These are phyloP conservation scores for Solanum virginianum DNA, from an alignment of 257 asterid genomes.

Conservation along the genomic window DNA sequence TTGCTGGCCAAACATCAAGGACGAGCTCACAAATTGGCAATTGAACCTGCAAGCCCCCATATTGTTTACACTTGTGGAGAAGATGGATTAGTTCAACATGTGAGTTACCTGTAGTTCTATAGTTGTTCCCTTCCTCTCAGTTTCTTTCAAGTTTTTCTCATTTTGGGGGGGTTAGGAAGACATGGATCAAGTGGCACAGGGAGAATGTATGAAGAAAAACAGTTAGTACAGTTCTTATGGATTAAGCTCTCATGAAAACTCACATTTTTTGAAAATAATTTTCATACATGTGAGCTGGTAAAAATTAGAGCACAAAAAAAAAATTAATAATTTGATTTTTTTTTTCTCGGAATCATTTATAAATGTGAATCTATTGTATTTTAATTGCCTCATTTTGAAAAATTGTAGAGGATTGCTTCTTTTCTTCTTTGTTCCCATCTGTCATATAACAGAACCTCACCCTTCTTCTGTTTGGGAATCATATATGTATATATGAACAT, in stretches of 20 bases:
- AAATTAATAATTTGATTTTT: not conserved
- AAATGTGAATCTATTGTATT: not conserved
- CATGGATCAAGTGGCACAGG: too few relatives aligned
- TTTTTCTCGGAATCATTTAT: not conserved
- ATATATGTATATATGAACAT: not conserved
- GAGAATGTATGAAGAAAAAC: too few relatives aligned
- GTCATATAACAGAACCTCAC: not conserved
- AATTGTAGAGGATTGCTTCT: not conserved
- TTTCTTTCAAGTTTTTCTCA: not conserved
- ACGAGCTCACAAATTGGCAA: slow-evolving; percentile 68
- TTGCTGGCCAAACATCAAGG: slow-evolving; percentile 52
- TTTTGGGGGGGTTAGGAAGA: too few relatives aligned
- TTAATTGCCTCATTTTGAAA: not conserved
- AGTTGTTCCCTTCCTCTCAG: not conserved
- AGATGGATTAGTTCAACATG: slow-evolving; percentile 90
- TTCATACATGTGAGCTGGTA: not conserved
- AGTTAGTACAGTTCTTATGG: not conserved
- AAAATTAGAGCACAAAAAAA: not conserved
- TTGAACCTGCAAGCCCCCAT: slow-evolving; percentile 89
- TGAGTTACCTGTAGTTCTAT: slow-evolving; percentile 20
- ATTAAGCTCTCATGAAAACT: not conserved
- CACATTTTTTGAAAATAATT: not conserved
- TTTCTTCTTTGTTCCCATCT: not conserved
- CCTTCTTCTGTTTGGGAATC: not conserved
- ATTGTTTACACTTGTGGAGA: slow-evolving; percentile 80